These are phyloP conservation scores for Aureobasidium sp. DNA, from an alignment of 2,329 filamentous ascomycete species.

Conservation along the genomic window DNA sequence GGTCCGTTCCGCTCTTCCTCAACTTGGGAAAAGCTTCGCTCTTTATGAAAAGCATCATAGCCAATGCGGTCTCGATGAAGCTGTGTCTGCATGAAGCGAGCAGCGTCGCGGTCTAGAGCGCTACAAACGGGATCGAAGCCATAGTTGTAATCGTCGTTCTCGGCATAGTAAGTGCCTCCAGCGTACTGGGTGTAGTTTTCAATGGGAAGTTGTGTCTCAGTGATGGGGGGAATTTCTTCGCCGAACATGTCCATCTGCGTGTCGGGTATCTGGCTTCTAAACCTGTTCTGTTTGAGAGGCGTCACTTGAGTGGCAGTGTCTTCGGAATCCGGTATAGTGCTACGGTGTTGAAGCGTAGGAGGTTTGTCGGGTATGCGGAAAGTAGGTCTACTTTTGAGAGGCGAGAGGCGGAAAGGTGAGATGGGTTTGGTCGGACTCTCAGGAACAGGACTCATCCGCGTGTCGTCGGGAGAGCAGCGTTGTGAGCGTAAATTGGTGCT, in stretches of 20 bases:
- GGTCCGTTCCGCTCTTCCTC: no score
- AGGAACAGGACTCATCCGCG: not conserved
- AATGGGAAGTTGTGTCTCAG: not conserved
- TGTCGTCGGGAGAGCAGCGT: not conserved
- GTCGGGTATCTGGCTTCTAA: conserved; percentile 15
- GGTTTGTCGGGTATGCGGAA: not conserved
- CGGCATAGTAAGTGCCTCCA: conserved; percentile 1
- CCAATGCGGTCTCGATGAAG: not conserved
- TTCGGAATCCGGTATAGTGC: conserved; percentile 14
- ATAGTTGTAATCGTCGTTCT: conserved; percentile 9
- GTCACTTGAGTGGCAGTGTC: conserved; percentile 4
- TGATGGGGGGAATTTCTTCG: conserved; percentile 5
- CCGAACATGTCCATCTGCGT: conserved; percentile 17
- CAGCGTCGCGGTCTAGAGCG: conserved; percentile 19
- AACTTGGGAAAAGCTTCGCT: not conserved
- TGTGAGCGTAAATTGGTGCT: conserved; percentile 13
- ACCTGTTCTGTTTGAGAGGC: not conserved
- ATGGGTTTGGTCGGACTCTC: conserved; percentile 9
- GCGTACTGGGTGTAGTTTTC: not conserved
- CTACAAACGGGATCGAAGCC: conserved; percentile 18
- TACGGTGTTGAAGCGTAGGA: conserved; percentile 1
- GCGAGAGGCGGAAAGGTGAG: not conserved
- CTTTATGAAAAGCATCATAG: not conserved
- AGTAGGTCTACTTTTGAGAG: conserved; percentile 1
- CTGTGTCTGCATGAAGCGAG: conserved; percentile 18